These are phyloP conservation scores for Leptosphaerulina australis DNA, from an alignment of 2,329 filamentous ascomycete genomes.

Conservation along the genomic window DNA sequence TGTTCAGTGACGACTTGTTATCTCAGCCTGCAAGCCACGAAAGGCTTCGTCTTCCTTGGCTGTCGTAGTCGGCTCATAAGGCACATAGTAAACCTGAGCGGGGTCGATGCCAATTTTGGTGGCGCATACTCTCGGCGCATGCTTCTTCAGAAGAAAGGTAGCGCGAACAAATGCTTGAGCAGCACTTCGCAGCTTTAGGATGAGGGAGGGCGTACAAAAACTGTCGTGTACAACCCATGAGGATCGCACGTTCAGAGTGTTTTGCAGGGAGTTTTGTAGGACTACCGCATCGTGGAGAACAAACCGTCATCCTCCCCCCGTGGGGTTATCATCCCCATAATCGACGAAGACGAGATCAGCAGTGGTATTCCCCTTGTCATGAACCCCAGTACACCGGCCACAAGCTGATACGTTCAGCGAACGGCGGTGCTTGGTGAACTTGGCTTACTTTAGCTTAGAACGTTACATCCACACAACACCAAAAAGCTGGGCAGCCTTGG, in stretches of 20 bases:
- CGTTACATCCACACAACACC: conserved; percentile 35
- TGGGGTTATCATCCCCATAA: conserved; percentile 25
- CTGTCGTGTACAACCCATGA: conserved; percentile 4
- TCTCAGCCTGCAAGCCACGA: conserved; percentile 34
- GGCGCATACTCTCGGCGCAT: conserved; percentile 31
- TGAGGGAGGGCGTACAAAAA: neutral
- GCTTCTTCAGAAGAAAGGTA: conserved; percentile 30
- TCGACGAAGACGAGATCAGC: conserved; percentile 26
- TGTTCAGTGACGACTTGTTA: conserved; percentile 36
- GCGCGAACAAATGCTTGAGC: conserved; percentile 29
- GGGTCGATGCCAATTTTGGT: conserved; percentile 34
- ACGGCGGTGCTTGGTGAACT: conserved; percentile 36
- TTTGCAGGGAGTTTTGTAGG: neutral
- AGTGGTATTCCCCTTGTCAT: conserved; percentile 17
- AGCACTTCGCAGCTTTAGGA: conserved; percentile 35
- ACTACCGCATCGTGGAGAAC: conserved; percentile 1
- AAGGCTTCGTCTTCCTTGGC: conserved; percentile 36
- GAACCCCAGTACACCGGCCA: conserved; percentile 7
- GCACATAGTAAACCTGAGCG: conserved; percentile 30
- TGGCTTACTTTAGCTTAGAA: conserved; percentile 26
- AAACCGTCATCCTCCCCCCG: conserved; percentile 24
- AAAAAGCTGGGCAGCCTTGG: conserved; percentile 37
- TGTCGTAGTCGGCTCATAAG: conserved; percentile 33
- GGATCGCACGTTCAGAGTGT: conserved; percentile 1
- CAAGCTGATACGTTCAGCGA: conserved; percentile 23